phyloP scores from a whole-genome alignment of 345 rosid species.

The Moricandia arvensis region DNA sequence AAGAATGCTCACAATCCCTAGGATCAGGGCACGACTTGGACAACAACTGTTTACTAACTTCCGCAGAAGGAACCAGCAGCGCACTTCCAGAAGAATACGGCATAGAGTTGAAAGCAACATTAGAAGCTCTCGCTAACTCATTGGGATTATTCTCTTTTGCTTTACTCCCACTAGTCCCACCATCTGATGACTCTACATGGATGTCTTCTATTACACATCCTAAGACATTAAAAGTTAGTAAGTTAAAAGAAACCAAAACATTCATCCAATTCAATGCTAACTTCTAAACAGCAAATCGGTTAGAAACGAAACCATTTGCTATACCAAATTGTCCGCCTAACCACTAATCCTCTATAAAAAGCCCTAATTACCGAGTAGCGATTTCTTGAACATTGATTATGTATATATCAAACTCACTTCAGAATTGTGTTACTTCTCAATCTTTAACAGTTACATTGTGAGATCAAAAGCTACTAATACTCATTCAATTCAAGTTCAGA shows the following conservation, averaged over 20 bases:
- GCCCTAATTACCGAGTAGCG: too few species aligned
- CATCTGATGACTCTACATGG: constrained; percentile 38
- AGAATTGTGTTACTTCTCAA: neutral
- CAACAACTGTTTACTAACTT: constrained; percentile 32
- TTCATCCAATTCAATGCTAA: neutral
- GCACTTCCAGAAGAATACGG: constrained; percentile 35
- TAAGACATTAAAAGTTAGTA: neutral
- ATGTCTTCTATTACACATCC: constrained; percentile 41
- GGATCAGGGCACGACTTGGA: constrained; percentile 55
- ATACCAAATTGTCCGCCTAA: too few species aligned
- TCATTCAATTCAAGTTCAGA: neutral
- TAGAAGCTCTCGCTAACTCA: constrained; percentile 37
- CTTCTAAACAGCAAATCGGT: neutral
- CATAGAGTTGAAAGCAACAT: constrained; percentile 58
- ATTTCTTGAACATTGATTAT: neutral
- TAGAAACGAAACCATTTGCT: neutral
- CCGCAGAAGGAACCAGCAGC: constrained; percentile 28
- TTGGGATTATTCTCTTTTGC: constrained; percentile 23
- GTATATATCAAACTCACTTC: neutral
- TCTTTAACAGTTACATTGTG: neutral
- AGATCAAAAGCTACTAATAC: neutral
- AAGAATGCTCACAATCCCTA: constrained; percentile 38
- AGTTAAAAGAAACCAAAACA: neutral
- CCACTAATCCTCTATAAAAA: too few species aligned
- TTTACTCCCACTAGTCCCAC: constrained; percentile 37